Evolutionary conservation across 345 rosid species (phyloP), one percentile per base, ranked within the genome.

Genomic region (Eucalyptus paniculata): DNA sequence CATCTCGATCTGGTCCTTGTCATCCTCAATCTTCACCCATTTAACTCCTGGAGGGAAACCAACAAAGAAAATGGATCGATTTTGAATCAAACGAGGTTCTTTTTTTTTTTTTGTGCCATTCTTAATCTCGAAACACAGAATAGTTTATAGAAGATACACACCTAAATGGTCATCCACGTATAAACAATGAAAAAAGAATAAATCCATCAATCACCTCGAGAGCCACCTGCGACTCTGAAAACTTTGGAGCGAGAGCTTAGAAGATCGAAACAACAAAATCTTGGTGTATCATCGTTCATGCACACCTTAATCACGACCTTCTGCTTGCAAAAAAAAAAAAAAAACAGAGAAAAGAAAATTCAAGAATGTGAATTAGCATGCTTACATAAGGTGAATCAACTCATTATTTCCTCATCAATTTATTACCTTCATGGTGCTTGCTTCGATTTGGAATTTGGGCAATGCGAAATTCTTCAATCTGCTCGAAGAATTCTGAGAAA

Each of bases 201-300:
- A 14, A 62, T 30, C 72, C 8, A 62, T 1, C 15, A 0, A 65
- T 69, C 81, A 9, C 42, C 81, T 69, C 1, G 42, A 69, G 17
- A 32, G 81, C 4, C 42, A 69, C 42, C 3, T 1, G 24, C 12
- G 3, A 5, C 40, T 32, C 0, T 17, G 1, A 69, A 4, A 69
- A 21, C 80, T 69, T 5, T 32, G 23, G 42, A 32, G 12, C 2
- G 7, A 69, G 42, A 32, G 21, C 4, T 69, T 32, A 0, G 42
- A 16, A 16, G 23, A 2, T 1, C 0, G 23, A 69, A 69, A 69
- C 13, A 69, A 69, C 23, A 17, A 32, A 32, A 69, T 32, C 1
- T 69, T 19, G 4, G 10, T 24, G 81, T 2, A 10, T 17, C 2
- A 1, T 32, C 7, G 1, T 69, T 69, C 23, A 69, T 3, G 12